phyloP scores from a whole-genome alignment of 306 rosid genomes.

The Bauhinia variegata region DNA sequence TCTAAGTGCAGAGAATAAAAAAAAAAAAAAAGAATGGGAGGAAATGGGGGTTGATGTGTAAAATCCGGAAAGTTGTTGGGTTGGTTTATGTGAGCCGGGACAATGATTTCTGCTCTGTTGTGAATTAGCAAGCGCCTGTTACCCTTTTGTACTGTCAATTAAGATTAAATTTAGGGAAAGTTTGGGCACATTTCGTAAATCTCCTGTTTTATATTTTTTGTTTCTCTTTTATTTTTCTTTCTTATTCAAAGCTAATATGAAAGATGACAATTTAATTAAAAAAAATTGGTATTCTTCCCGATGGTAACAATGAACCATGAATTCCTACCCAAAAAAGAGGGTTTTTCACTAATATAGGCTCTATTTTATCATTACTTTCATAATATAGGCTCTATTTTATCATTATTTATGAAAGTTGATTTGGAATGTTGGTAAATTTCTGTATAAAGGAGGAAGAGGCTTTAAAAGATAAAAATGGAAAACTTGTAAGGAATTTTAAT shows the following conservation, averaged over 20 bases:
- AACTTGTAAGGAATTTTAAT: too few species aligned
- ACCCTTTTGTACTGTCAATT: slow-evolving; percentile 52
- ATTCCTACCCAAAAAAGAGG: too few species aligned
- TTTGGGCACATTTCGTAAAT: slow-evolving; percentile 24
- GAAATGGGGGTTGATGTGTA: slow-evolving; percentile 42
- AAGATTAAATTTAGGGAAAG: slow-evolving; percentile 35
- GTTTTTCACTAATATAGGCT: too few species aligned
- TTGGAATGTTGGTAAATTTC: too few species aligned
- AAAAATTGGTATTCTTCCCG: too few species aligned
- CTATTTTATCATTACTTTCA: too few species aligned
- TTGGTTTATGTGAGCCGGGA: slow-evolving; percentile 12
- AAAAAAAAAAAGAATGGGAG: not conserved
- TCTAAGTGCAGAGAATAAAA: not conserved
- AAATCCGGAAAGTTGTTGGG: slow-evolving; percentile 19
- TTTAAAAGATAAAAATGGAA: too few species aligned
- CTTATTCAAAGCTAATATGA: not conserved
- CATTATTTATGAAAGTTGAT: too few species aligned
- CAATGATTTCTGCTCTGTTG: slow-evolving; percentile 40
- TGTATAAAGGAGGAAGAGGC: too few species aligned
- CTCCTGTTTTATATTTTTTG: not conserved
- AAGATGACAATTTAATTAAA: too few species aligned
- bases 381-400: too few species aligned
- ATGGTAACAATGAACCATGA: too few species aligned
- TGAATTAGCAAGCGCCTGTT: slow-evolving; percentile 26
- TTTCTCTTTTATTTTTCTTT: not conserved